Evolutionary conservation across 1,284 basidiomycete species (phyloP), one percentile per base, ranked within the genome.

Genomic region (Agaricales sp.): DNA sequence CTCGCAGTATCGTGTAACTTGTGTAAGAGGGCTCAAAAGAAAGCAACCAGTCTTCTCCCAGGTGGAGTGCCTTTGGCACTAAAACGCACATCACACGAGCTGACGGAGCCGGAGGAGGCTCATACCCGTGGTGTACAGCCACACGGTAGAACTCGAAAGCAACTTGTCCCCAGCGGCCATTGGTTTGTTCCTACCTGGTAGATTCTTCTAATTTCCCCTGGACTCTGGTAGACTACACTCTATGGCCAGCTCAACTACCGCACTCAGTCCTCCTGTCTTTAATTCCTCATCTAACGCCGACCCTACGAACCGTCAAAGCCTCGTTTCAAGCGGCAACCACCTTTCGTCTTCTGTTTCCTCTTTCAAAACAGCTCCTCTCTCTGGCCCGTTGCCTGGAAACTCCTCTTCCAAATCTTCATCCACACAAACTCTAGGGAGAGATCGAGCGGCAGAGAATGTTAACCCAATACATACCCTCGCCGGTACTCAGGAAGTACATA

Each of bases 401-500:
- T n/a, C n/a, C n/a, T n/a, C n/a, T n/a, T 51, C 50, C 19, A 43
- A 43, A 35, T 48, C 46, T 19, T 44, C 37, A 13, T 48, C 52
- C 2, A 45, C 35, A 22, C 49, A 48, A 11, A 35, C 45, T 18
- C 38, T 45, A 20, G 16, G 49, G 16, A 48, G 30, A 21, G 48
- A 46, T 21, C 46, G 51, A 51, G 47, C 48, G 53, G 39, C 53
- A 18, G 53, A 54, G 21, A 47, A 37, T 50, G 50, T 64, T 6
- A 70, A 67, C 46, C 62, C 69, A 8, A 55, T 68, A 46, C 63
- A 68, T 53, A 53, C 60, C 41, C 57, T 69, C 51, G 14, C 49
- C 37, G 55, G 58, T 37, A 51, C 66, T 3, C 71, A 76, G 54
- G 74, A 78, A 50, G 58, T 74, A 14, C 77, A 77, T 53, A 68